Conservation (phyloP, 495 filamentous ascomycete genomes). For the Penicillium malachiteum region DNA sequence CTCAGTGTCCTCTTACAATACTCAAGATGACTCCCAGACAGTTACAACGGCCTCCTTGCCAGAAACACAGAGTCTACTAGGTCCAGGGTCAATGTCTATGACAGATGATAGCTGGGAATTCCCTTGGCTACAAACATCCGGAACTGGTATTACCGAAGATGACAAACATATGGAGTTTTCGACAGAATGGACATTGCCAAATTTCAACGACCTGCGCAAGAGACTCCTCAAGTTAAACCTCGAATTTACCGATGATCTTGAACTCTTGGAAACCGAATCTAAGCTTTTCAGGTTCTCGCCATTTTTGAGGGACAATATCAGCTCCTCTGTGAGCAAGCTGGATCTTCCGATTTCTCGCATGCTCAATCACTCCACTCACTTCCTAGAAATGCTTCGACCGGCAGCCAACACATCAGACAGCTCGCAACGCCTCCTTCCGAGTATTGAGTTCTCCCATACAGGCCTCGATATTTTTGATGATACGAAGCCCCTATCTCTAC, state of each 20-base stretch:
- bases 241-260: slow-evolving; percentile 21
- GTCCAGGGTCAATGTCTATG: not conserved
- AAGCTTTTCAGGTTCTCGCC: not conserved
- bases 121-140: not conserved
- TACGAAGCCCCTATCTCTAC: not conserved
- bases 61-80: not conserved
- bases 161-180: not conserved
- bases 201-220: not conserved
- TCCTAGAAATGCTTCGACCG: slow-evolving; percentile 16
- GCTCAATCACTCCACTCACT: slow-evolving; percentile 17
- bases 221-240: slow-evolving; percentile 14
- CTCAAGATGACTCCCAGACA: not conserved
- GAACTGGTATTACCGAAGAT: too few relatives aligned
- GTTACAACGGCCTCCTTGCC: not conserved
- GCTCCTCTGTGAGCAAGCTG: slow-evolving; percentile 1
- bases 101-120: not conserved
- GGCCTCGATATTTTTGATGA: not conserved
- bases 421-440: not conserved
- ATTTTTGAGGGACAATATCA: not conserved
- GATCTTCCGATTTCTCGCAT: slow-evolving; percentile 22
- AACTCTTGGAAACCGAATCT: slow-evolving; percentile 8
- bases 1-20: not conserved
- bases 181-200: not conserved
- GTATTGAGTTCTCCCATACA: not conserved
- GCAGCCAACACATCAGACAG: not conserved